Evolutionary conservation across 495 filamentous ascomycete genomes (phyloP).

Genomic region (Hyaloscypha bicolor): DNA sequence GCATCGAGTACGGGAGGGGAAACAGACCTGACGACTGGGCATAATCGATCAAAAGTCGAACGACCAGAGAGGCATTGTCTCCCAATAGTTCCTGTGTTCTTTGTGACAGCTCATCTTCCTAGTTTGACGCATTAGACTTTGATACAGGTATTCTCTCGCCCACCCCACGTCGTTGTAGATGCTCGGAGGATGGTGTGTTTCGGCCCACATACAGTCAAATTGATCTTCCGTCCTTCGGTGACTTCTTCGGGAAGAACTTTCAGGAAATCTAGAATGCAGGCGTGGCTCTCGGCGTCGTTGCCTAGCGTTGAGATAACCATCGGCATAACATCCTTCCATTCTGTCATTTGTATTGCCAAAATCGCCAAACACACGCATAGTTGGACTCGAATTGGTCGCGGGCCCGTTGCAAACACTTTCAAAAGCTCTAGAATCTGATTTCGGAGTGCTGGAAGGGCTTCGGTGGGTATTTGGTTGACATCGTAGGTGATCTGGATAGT

Average conservation of each 20-base stretch:
- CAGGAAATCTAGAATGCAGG: conserved; percentile 92
- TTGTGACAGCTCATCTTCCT: conserved; percentile 89
- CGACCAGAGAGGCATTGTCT: conserved; percentile 85
- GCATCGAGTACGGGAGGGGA: background rate
- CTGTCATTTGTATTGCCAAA: conserved; percentile 91
- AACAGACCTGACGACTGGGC: conserved; percentile 83
- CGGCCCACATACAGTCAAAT: conserved; percentile 88
- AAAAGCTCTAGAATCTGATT: conserved; percentile 81
- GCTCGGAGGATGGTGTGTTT: conserved; percentile 50
- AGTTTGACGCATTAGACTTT: conserved; percentile 56
- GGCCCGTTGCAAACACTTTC: conserved; percentile 75
- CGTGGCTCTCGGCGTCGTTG: conserved; percentile 69
- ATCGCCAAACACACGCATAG: conserved; percentile 93
- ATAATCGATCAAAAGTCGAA: conserved; percentile 84
- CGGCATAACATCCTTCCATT: conserved; percentile 92
- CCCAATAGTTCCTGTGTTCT: conserved; percentile 87
- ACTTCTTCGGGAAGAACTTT: conserved; percentile 98
- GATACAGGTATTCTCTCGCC: conserved; percentile 46
- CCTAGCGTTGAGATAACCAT: conserved; percentile 80
- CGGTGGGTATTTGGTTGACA: conserved; percentile 79
- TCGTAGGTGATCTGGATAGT: conserved; percentile 73
- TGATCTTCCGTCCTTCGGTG: conserved; percentile 98
- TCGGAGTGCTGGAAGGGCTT: conserved; percentile 73
- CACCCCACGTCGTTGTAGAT: conserved; percentile 41
- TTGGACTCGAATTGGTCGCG: conserved; percentile 90